Evolutionary conservation across 2,329 filamentous ascomycete genomes (phyloP), one percentile per base, ranked within the genome.

Genomic region (Aspergillus sp.): DNA sequence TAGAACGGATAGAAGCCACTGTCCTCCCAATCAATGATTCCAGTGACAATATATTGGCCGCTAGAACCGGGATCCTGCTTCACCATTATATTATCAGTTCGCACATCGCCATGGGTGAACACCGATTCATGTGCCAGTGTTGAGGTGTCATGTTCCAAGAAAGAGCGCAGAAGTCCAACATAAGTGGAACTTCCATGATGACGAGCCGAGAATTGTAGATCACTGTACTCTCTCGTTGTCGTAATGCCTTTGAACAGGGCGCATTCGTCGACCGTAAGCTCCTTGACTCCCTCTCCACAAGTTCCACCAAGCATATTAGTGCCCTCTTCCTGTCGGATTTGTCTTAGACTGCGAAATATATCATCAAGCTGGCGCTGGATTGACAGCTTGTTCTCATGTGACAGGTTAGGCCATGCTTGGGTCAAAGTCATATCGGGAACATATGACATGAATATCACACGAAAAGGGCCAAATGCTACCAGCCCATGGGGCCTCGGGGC

Each of bases 1-100:
- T 71, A 70, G 10, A 60, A 59, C 2, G 71, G 70, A 60, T 74
- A 74, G 47, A 73, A 74, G 5, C 71, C 71, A 54, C 68, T 67
- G 44, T 71, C 54, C 38, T 73, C 71, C 71, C 70, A 74, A 51
- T 74, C 71, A 56, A 75, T 68, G 41, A 72, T 68, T 8, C 71
- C 68, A 47, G 64, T 68, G 10, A 73, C 61, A 3, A 57, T 25
- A 51, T 65, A 70, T 13, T 27, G 7, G 50, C 56, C 32, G 19
- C 50, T 15, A 42, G 3, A 3, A 32, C 62, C 54, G 5, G 41
- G 49, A 55, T 64, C 64, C 17, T 57, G 56, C 54, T 66, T 62
- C 19, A 72, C 68, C 57, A 72, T 72, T n/a, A 70, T 70, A 60
- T 70, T 72, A 21, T 36, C 54, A 39, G 57, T 62, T 15, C 64